Evolutionary conservation across 2,329 filamentous ascomycete genomes (phyloP), one percentile per base, ranked within the genome.

Genomic region (Fusarium brachygibbosum): DNA sequence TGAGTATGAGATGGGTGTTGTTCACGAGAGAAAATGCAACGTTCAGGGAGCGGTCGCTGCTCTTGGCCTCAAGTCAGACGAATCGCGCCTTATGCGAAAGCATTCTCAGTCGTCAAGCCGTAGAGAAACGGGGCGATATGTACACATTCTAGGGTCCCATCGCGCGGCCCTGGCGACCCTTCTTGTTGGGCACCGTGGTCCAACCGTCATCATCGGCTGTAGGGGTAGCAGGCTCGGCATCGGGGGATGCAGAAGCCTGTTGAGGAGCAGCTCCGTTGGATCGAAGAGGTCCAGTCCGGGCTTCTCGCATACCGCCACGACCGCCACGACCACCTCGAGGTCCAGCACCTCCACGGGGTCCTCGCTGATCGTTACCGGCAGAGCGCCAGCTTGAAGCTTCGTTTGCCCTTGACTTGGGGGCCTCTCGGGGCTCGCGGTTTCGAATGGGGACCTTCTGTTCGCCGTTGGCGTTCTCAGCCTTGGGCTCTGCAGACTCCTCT

Each of bases 331-430:
- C 81, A 44, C 83, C 76, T 31, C 80, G 80, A 52, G 82, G 80
- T 56, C 84, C 80, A 44, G 82, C 80, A 52, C 84, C 80, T 42
- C 84, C 83, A 63, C 83, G 83, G n/a, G 81, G 74, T 69, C 83
- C 81, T 68, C 84, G 81, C 54, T 82, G 80, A 31, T 85, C 85
- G 54, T 79, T 81, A 16, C 85, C 81, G 42, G 85, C 77, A 64
- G 83, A 81, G 78, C 88, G 84, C 88, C 88, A 91, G 79, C 84
- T 90, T 52, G 86, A 85, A 61, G 84, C 83, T 69, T 90, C 88
- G 28, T 82, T 73, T 49, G 87, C 85, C 71, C 86, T 85, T 34
- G 88, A 84, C 79, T 86, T 88, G 63, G 79, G 71, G 13, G 78
- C 76, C 74, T 85, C 82, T 13, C 79, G 77, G 25, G 78, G 76